Evolutionary conservation across 768 basidiomycete genomes (phyloP), one percentile per base, ranked within the genome.

Genomic region (Russula virescens): DNA sequence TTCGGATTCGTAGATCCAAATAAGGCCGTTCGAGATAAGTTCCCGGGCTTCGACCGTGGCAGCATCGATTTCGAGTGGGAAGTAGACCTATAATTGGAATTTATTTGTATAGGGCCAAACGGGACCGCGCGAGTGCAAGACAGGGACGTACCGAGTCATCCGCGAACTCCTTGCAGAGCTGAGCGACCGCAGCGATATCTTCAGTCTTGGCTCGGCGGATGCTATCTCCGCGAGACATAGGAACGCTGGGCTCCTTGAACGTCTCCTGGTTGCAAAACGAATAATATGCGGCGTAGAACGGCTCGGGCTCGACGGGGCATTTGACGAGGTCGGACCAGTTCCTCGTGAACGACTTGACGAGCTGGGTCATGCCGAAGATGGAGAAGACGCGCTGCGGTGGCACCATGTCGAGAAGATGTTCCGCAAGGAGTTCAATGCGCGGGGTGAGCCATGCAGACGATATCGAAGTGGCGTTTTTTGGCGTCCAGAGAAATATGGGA

Each of bases 401-500:
- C 14, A 81, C 75, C 53, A 74, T 75, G 26, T 61, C 69, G 11
- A 63, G 66, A 43, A 84, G 70, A 65, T 75, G 73, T 25, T 74
- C 73, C 7, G 73, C 73, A 19, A 83, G 70, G 57, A 71, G 70
- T 40, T 66, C 60, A 21, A 81, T 65, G 14, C 78, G 76, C 48
- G 72, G 73, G 7, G 47, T 55, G 34, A 80, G 68, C 73, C 73
- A 75, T 19, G 73, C 52, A 11, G 73, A 23, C 18, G 75, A 66
- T 21, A 73, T 60, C 2, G 68, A 58, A 60, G 69, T 66, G 18
- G 69, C 62, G 49, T 60, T 69, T 23, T 71, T 72, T 9, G 76
- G 72, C 19, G 76, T 73, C 78, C 80, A 83, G 43, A 84, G 65
- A 69, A 84, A 85, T 59, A 83, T 72, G 31, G 83, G 84, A 57